Conservation (phyloP, 75 land plant genomes). For the Pseudotsuga menziesii region DNA sequence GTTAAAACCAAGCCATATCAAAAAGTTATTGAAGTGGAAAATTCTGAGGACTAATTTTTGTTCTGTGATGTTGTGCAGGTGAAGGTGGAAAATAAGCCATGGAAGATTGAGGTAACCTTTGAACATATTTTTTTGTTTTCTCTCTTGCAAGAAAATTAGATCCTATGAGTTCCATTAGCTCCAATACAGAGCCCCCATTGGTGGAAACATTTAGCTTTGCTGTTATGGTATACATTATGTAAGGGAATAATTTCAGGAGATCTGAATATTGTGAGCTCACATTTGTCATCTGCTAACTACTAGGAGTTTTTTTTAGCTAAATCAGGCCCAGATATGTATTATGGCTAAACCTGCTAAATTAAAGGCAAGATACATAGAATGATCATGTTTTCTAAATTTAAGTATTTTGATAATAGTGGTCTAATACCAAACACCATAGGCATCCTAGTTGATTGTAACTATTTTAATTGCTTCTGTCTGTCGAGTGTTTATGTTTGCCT, state of each 20-base stretch:
- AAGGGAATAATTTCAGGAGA: background rate
- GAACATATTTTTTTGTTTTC: background rate
- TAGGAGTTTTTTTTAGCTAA: background rate
- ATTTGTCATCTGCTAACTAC: background rate
- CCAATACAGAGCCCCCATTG: background rate
- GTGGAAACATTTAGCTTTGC: background rate
- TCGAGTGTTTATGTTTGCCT: background rate
- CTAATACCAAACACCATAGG: background rate
- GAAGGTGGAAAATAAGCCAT: slow-evolving; percentile 66
- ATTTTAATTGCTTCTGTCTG: background rate
- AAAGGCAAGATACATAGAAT: too few relatives aligned
- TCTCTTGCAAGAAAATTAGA: background rate
- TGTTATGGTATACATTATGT: background rate
- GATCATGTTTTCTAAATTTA: background rate
- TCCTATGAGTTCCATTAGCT: background rate
- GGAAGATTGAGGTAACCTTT: slow-evolving; percentile 66
- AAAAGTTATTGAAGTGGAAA: background rate
- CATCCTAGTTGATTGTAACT: background rate
- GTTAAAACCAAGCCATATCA: background rate
- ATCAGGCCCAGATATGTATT: background rate
- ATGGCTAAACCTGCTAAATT: background rate
- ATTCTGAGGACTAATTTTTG: background rate
- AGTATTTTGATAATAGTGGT: background rate
- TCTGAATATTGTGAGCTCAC: background rate
- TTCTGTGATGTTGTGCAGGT: slow-evolving; percentile 40